These are phyloP conservation scores for Dunaliella sp. DNA, from an alignment of 139 green algal species.

Conservation along the genomic window DNA sequence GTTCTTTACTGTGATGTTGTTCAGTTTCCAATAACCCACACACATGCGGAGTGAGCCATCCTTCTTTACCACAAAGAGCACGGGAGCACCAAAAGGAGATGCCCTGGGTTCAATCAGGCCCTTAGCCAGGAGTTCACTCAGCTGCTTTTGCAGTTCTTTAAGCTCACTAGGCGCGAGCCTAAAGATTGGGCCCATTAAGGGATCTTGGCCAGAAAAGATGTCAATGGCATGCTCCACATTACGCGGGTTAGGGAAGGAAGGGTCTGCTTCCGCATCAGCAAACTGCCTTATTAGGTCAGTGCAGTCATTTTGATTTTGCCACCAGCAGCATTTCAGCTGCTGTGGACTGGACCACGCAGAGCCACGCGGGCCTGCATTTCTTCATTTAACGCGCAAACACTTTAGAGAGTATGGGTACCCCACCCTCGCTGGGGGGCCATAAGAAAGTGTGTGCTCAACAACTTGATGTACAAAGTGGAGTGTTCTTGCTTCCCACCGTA, in stretches of 20 bases:
- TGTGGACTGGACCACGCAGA: too few species aligned
- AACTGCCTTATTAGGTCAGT: too few species aligned
- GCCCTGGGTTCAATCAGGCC: background rate
- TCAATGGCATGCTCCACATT: background rate
- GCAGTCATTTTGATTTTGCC: too few species aligned
- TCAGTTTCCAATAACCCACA: background rate
- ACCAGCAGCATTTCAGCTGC: too few species aligned
- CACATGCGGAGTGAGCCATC: background rate
- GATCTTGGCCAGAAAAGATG: background rate
- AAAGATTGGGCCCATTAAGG: background rate
- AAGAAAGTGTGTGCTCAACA: too few species aligned
- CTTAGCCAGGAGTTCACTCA: background rate
- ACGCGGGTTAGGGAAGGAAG: background rate
- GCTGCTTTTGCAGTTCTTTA: background rate
- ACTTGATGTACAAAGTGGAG: too few species aligned
- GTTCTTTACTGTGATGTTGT: slow-evolving; percentile 25
- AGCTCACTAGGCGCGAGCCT: background rate
- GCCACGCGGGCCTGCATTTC: too few species aligned
- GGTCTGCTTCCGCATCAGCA: background rate
- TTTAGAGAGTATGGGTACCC: too few species aligned
- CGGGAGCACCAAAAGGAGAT: background rate
- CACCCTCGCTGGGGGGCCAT: too few species aligned
- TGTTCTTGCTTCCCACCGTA: background rate
- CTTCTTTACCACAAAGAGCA: background rate
- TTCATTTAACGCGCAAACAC: too few species aligned